Base-by-base conservation (phyloP, 176 grass and related monocot genomes). In the Eragrostis nindensis region DNA sequence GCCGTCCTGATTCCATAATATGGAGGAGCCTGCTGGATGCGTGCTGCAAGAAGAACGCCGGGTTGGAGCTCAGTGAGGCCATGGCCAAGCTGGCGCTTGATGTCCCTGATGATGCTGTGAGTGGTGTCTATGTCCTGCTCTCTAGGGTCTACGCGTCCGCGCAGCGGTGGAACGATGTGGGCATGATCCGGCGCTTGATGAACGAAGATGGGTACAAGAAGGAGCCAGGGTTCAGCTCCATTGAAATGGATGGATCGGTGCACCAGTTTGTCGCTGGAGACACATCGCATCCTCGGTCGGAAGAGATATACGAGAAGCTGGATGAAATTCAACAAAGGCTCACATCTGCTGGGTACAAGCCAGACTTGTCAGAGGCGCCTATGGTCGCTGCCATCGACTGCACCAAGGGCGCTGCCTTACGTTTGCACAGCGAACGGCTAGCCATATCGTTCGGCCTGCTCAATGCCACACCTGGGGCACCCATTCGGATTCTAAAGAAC, bases 241-340 rank as follows among this genome's bases (percentile, higher is more conserved):
- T 98, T 27, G 95, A 94, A 88, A 88, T 87, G 83, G 54, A 85
- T 0, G 92, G 92, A 1, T 78, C 49, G 1, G 78, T 89, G 10
- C 95, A 98, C 53, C 92, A 94, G 79, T 94, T 98, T 64, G 88
- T 94, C 0, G 90, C 95, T 0, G 95, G 95, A 5, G 95, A 94
- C 73, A 98, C 95, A 0, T 91, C 85, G 0, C 92, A 98, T 50
- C 87, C 95, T 45, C 80, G 9, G 43, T 92, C 95, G 0, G 62
- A 80, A 29, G 83, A 91, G 29, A 92, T 92, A 21, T 98, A 94
- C 2, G 39, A 71, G 42, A 98, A 89, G 44, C 86, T 94, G 66
- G 69, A 66, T 63, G 83, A 92, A 57, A 84, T 98, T 22, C 80
- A 86, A 7, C 46, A 61, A 54, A 80, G 55, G 74, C 92, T 98